Percentiles rank a stretch among this genome's conserved stretches.
phyloP scores from a whole-genome alignment of 805 yeast genomes.

The Cyberlindnera galapagoensis region DNA sequence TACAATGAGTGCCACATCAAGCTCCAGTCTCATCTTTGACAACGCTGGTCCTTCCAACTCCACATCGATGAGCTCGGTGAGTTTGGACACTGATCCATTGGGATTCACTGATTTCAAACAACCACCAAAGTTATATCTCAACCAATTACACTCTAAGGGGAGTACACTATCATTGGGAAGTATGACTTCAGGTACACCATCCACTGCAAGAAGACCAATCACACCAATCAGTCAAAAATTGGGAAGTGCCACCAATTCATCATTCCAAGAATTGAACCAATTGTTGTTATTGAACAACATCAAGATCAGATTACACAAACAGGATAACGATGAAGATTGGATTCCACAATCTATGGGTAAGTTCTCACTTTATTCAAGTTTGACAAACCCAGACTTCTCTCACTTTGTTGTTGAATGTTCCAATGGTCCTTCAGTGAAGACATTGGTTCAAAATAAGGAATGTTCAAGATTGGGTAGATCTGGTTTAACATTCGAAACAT shows the following conservation, averaged over 20 bases:
- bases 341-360: constrained; percentile 20
- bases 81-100: no score
- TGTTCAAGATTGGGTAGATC: constrained; percentile 20
- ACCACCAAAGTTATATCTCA: no score
- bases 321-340: constrained; percentile 21
- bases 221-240: no score
- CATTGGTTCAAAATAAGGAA: constrained; percentile 12
- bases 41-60: constrained; percentile 21
- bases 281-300: constrained; percentile 16
- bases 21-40: constrained; percentile 13
- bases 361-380: constrained; percentile 16
- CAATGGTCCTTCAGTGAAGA: constrained; percentile 3
- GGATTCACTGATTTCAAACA: constrained; percentile 5
- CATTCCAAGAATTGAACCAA: no score
- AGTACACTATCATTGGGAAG: no score
- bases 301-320: constrained; percentile 20
- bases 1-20: constrained; percentile 6
- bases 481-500: constrained; percentile 15
- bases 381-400: constrained; percentile 18
- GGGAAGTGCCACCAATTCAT: no score
- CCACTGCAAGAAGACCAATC: no score
- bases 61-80: constrained; percentile 20
- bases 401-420: constrained; percentile 11
- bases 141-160: no score
- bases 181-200: no score